Evolutionary conservation across 352 stramenopile species (phyloP).

Genomic region (Pythium rhizo-oryzae): DNA sequence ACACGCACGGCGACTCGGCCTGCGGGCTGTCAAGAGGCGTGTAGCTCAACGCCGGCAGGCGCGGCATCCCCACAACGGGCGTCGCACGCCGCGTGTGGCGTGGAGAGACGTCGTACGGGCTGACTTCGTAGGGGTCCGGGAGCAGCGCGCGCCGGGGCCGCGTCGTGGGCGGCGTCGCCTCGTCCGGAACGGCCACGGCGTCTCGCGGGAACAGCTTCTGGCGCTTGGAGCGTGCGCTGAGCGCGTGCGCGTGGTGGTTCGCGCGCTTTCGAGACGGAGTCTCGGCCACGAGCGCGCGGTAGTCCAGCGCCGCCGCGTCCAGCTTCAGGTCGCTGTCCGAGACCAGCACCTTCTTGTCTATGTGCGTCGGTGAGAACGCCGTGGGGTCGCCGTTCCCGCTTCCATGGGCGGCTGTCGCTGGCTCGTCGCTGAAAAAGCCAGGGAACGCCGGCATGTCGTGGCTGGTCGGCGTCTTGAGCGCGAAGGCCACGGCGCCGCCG

Average conservation of each 20-base stretch:
- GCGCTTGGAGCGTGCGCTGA: neutral
- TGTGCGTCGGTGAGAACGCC: conserved; percentile 40
- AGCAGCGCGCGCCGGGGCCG: conserved; percentile 3
- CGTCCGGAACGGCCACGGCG: neutral
- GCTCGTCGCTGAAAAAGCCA: neutral
- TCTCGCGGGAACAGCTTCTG: neutral
- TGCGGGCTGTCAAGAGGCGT: neutral
- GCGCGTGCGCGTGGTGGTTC: too few species aligned
- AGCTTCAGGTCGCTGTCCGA: conserved; percentile 45
- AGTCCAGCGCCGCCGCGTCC: neutral
- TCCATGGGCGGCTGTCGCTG: neutral
- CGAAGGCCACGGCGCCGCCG: neutral
- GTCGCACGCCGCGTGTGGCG: neutral
- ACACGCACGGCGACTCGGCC: neutral
- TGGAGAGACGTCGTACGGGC: conserved; percentile 1
- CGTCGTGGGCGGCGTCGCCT: neutral
- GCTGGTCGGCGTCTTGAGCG: conserved; percentile 21
- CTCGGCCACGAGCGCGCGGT: neutral
- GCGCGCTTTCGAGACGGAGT: too few species aligned
- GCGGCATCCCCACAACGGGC: neutral
- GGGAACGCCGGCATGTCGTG: neutral
- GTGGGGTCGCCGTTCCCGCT: conserved; percentile 5
- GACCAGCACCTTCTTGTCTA: conserved; percentile 53
- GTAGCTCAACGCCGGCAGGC: neutral
- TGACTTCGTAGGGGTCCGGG: neutral